Evolutionary conservation across 345 rosid genomes (phyloP), one percentile per base, ranked within the genome.

Genomic region (Pelargonium nanum): DNA sequence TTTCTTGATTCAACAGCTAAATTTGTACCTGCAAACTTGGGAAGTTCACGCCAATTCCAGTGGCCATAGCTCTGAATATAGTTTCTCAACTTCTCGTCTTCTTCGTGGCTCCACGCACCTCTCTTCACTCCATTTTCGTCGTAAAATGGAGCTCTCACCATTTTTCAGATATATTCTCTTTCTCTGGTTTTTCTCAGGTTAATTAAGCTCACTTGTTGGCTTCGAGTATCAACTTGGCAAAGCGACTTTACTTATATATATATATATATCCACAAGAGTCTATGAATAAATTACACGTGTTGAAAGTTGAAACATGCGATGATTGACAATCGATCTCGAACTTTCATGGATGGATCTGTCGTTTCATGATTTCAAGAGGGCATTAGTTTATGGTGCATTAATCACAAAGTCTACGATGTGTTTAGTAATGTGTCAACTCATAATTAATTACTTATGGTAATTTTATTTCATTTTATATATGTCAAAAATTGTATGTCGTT

Each of bases 81-180:
- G 22, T 61, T 40, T 70, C 63, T 70, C 28, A 78, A 57, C 54
- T 62, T 72, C 0, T 65, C 56, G 34, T 78, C 82, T 60, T 78
- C 82, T 53, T 78, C 77, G 23, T n/a, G 19, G 54, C 75, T 72
- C 82, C 82, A 78, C 2, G 71, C 71, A 9, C 82, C 82, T 62
- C 59, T 75, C 73, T 68, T 78, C 20, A 62, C 8, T 21, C 82
- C 82, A 70, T 75, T 69, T 50, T 70, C 52, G 44, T 75, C 79
- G 45, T 58, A 50, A 4, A 50, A 58, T 22, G 75, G 65, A 26
- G 75, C 56, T 67, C 69, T 75, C 52, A 78, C 82, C 82, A 75
- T 78, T 19, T 63, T 58, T 57, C 12, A 48, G 21, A n/a, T 12
- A n/a, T n/a, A n/a, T n/a, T n/a, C n/a, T 55, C 65, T 65, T 13